phyloP scores from a whole-genome alignment of 768 basidiomycete species.

The Pleurotus citrinopileatus region DNA sequence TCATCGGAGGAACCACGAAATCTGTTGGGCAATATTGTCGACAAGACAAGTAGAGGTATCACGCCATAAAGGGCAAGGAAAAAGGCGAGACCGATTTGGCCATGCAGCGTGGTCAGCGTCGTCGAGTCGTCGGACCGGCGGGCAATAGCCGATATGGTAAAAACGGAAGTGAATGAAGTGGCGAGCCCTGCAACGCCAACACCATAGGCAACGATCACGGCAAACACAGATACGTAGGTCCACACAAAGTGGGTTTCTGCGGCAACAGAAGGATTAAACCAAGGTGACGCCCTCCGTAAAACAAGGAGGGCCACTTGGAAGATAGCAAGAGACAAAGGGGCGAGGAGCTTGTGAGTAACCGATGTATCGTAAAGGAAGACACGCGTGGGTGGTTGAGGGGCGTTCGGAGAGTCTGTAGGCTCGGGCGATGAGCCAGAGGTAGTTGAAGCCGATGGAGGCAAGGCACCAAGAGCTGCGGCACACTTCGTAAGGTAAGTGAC shows the following conservation, averaged over 20 bases:
- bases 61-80: conserved; percentile 59
- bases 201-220: conserved; percentile 41
- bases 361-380: conserved; percentile 30
- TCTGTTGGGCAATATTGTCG: conserved; percentile 13
- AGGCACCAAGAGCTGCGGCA: conserved; percentile 36
- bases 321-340: conserved; percentile 41
- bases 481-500: conserved; percentile 60
- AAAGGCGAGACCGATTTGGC: conserved; percentile 61
- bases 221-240: conserved; percentile 35
- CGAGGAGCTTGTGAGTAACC: conserved; percentile 41
- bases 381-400: neutral
- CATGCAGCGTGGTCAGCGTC: conserved; percentile 58
- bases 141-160: conserved; percentile 22
- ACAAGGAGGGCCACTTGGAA: conserved; percentile 33
- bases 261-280: conserved; percentile 11
- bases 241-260: conserved; percentile 23
- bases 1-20: conserved; percentile 10
- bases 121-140: conserved; percentile 29
- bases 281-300: conserved; percentile 25
- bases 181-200: conserved; percentile 63
- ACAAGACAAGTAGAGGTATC: conserved; percentile 41
- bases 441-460: conserved; percentile 18
- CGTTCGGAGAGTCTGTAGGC: conserved; percentile 15
- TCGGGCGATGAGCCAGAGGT: conserved; percentile 18
- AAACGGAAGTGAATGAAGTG: conserved; percentile 59